Percentiles rank a stretch among this genome's conserved stretches.
Evolutionary conservation across 1,284 basidiomycete species (phyloP).

Genomic region (Coniferiporia sulphurascens): DNA sequence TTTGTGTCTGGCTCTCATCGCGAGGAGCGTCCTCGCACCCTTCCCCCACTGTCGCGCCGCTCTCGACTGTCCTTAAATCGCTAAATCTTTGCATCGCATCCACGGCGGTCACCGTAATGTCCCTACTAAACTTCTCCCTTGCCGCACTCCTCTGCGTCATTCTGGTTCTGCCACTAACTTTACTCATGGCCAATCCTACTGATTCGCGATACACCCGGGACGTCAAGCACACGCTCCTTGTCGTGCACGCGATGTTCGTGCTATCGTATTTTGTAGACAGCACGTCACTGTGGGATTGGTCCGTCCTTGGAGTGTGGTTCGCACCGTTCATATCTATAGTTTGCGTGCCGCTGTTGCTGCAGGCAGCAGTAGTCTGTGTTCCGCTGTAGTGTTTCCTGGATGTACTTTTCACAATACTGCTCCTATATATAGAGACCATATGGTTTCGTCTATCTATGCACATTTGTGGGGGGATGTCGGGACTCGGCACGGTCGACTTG

Average conservation of each 20-base stretch:
- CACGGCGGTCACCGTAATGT: slow-evolving; percentile 77
- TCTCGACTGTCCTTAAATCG: slow-evolving; percentile 56
- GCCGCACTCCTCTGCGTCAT: slow-evolving; percentile 63
- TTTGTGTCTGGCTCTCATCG: slow-evolving; percentile 23
- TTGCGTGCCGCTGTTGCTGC: slow-evolving; percentile 64
- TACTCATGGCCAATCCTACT: slow-evolving; percentile 35
- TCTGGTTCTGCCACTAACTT: slow-evolving; percentile 56
- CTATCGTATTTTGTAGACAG: slow-evolving; percentile 33
- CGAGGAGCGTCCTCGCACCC: slow-evolving; percentile 21
- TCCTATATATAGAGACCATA: too few species aligned
- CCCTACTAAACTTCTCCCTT: slow-evolving; percentile 87
- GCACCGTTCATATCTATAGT: slow-evolving; percentile 69
- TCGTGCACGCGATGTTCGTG: slow-evolving; percentile 54
- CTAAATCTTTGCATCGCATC: slow-evolving; percentile 75
- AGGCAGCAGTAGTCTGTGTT: slow-evolving; percentile 27
- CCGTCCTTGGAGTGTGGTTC: slow-evolving; percentile 69
- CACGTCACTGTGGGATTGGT: slow-evolving; percentile 62
- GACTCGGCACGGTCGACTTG: too few species aligned
- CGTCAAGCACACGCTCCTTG: slow-evolving; percentile 40
- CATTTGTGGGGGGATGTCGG: too few species aligned
- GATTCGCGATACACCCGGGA: slow-evolving; percentile 28
- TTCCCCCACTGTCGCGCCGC: slow-evolving; percentile 29
- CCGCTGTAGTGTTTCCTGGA: slow-evolving; percentile 3
- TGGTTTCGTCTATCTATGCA: too few species aligned
- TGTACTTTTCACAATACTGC: too few species aligned